These are phyloP conservation scores for Yamagishiella unicocca DNA, from an alignment of 139 green algal genomes.

Conservation along the genomic window DNA sequence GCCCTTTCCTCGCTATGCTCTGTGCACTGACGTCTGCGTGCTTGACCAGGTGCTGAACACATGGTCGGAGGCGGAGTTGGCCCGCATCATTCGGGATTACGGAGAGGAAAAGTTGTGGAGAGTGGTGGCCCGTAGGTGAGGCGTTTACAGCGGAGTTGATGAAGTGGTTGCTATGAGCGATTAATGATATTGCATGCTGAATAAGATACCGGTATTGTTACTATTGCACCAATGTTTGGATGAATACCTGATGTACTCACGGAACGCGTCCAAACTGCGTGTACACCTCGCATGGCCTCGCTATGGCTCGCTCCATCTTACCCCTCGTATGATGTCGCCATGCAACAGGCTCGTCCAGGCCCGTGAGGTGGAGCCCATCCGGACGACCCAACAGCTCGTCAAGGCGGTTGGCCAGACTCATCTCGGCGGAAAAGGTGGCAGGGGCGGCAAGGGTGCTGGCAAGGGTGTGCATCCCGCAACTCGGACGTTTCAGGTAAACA, in stretches of 20 bases:
- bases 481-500: constrained; percentile 85
- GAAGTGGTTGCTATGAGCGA: too few relatives aligned
- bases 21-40: not conserved
- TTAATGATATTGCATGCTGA: too few relatives aligned
- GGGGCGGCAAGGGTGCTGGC: constrained; percentile 5
- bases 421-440: constrained; percentile 8
- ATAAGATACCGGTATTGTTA: too few relatives aligned
- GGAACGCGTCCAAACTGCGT: too few relatives aligned
- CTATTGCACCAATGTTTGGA: too few relatives aligned
- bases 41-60: constrained; percentile 83
- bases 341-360: constrained; percentile 55
- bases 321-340: too few relatives aligned
- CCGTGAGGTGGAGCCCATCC: constrained; percentile 73
- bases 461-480: constrained; percentile 93
- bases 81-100: constrained; percentile 89
- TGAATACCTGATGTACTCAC: too few relatives aligned
- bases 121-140: constrained; percentile 76
- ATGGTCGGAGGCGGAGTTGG: constrained; percentile 88
- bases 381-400: constrained; percentile 81
- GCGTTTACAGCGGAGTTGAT: too few relatives aligned
- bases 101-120: constrained; percentile 94
- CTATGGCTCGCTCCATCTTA: too few relatives aligned
- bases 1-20: not conserved
- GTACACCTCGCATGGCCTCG: too few relatives aligned
- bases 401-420: constrained; percentile 69